Evolutionary conservation across 2,329 filamentous ascomycete genomes (phyloP).

Genomic region (Trichoderma sp.): DNA sequence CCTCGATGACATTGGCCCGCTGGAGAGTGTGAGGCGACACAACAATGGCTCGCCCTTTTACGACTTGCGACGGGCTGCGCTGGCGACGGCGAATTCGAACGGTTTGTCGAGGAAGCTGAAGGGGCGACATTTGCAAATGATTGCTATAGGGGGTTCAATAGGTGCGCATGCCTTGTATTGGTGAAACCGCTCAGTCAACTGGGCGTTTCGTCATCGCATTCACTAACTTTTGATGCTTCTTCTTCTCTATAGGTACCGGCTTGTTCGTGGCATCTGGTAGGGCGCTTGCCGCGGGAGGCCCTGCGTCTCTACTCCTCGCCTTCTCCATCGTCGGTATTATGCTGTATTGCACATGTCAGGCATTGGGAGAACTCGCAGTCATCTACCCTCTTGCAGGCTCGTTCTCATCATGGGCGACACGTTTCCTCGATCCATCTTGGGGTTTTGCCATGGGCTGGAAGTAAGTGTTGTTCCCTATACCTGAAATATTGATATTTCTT

Average conservation of each 20-base stretch:
- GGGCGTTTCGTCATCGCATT: background rate
- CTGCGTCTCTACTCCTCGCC: constrained; percentile 76
- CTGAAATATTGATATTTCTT: background rate
- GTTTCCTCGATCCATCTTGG: constrained; percentile 92
- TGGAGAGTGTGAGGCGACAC: constrained; percentile 29
- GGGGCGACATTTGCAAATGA: constrained; percentile 91
- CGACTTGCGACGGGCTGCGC: constrained; percentile 61
- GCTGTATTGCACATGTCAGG: constrained; percentile 91
- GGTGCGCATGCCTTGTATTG: constrained; percentile 51
- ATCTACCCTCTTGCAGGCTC: constrained; percentile 89
- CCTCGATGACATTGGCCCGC: constrained; percentile 34
- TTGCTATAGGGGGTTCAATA: constrained; percentile 92
- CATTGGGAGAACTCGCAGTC: constrained; percentile 88
- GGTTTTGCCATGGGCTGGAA: constrained; percentile 97
- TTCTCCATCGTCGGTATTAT: constrained; percentile 80
- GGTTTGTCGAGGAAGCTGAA: constrained; percentile 78
- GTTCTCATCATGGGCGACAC: constrained; percentile 88
- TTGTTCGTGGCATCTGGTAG: constrained; percentile 83
- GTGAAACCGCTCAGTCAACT: background rate
- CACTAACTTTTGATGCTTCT: background rate
- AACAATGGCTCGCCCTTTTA: constrained; percentile 55
- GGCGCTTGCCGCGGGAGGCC: constrained; percentile 72
- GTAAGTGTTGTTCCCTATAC: constrained; percentile 48
- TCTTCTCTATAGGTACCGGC: constrained; percentile 64
- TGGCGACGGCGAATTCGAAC: constrained; percentile 72